phyloP scores from a whole-genome alignment of 2,329 filamentous ascomycete species.

The Hyphodiscus sp. region DNA sequence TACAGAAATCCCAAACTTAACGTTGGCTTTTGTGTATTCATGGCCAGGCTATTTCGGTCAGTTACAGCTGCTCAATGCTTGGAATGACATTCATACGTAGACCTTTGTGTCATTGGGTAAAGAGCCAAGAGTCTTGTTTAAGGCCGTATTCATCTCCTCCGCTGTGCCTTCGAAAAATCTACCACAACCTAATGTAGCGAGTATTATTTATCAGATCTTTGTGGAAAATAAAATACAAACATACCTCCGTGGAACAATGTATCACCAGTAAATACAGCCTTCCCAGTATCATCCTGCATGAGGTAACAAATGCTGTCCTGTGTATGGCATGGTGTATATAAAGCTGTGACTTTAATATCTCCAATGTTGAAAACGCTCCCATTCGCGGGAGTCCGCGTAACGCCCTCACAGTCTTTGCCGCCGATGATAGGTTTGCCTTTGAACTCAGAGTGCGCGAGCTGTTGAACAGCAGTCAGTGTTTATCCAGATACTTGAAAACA shows the following conservation, averaged over 20 bases:
- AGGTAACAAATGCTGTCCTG: slow-evolving; percentile 98
- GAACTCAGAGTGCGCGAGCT: slow-evolving; percentile 24
- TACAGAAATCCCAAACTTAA: slow-evolving; percentile 77
- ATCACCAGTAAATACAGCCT: slow-evolving; percentile 89
- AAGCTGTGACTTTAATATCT: slow-evolving; percentile 70
- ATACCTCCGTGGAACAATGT: slow-evolving; percentile 88
- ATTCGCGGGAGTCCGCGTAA: slow-evolving; percentile 70
- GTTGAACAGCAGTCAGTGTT: background rate
- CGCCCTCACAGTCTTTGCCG: slow-evolving; percentile 76
- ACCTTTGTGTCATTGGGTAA: slow-evolving; percentile 89
- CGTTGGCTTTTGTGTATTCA: slow-evolving; percentile 96
- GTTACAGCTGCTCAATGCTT: background rate
- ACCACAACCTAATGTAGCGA: slow-evolving; percentile 63
- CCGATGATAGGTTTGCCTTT: slow-evolving; percentile 64
- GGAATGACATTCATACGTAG: slow-evolving; percentile 54
- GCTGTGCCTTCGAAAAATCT: slow-evolving; percentile 92
- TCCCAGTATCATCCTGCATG: slow-evolving; percentile 71
- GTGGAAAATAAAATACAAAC: slow-evolving; percentile 11
- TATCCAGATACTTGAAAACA: background rate
- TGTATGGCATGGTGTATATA: slow-evolving; percentile 97
- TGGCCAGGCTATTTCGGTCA: slow-evolving; percentile 65
- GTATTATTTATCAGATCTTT: background rate
- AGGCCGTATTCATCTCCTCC: slow-evolving; percentile 83
- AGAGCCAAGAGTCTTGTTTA: slow-evolving; percentile 76
- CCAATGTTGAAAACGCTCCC: slow-evolving; percentile 77